Evolutionary conservation across 176 grass and related monocot species (phyloP).

Genomic region (Guadua angustifolia): DNA sequence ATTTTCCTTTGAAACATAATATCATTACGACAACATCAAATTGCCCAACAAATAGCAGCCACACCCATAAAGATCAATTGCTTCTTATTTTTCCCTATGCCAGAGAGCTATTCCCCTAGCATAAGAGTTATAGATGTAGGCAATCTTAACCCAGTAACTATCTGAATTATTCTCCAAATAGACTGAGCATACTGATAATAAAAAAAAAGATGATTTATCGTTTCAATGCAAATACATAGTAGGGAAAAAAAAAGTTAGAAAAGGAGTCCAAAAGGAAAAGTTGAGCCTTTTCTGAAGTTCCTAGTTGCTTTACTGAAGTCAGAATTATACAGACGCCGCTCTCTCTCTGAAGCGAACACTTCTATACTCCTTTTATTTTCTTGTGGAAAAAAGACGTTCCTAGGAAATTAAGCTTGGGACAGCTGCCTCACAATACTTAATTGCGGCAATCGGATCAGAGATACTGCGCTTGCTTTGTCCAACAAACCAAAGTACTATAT

Average conservation of each 20-base stretch:
- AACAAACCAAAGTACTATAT: neutral
- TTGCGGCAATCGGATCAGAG: neutral
- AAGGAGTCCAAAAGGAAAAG: neutral
- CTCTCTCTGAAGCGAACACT: neutral
- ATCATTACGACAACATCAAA: too few relatives aligned
- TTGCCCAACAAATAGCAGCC: too few relatives aligned
- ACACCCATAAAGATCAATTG: too few relatives aligned
- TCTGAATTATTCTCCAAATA: too few relatives aligned
- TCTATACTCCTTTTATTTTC: neutral
- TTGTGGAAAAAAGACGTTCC: constrained; percentile 6
- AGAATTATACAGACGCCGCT: neutral
- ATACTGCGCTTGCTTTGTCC: neutral
- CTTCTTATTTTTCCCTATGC: too few relatives aligned
- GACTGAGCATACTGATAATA: too few relatives aligned
- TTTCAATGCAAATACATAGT: too few relatives aligned
- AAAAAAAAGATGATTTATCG: too few relatives aligned
- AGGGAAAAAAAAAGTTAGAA: neutral
- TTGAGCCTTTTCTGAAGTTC: neutral
- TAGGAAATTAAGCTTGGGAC: neutral
- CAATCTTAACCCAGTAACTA: too few relatives aligned
- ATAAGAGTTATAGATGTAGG: too few relatives aligned
- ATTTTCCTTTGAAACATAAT: too few relatives aligned
- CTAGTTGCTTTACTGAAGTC: constrained; percentile 4
- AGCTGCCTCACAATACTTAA: neutral
- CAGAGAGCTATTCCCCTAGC: too few relatives aligned